A percentile compares a stretch with the other conserved stretches of the same genome.
Conservation (phyloP, 805 yeast genomes). For the Candida sakaeoensis region DNA sequence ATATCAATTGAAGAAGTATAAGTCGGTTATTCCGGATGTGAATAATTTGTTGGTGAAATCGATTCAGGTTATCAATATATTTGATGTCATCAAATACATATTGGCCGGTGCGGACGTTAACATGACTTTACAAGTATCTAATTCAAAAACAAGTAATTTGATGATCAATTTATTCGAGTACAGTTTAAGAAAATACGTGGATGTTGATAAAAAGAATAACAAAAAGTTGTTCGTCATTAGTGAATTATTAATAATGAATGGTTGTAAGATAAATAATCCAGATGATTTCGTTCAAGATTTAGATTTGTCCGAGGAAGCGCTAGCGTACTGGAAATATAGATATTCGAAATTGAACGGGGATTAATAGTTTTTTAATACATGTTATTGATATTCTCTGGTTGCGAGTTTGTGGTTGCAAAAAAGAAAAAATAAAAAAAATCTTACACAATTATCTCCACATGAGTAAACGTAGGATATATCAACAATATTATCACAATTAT, state of each 20-base stretch:
- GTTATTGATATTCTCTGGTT: neutral
- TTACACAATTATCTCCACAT: no score
- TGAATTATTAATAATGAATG: slow-evolving; percentile 57
- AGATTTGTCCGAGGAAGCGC: slow-evolving; percentile 45
- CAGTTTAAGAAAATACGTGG: slow-evolving; percentile 47
- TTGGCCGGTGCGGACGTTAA: slow-evolving; percentile 48
- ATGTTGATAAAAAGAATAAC: slow-evolving; percentile 15
- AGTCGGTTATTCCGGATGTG: slow-evolving; percentile 14
- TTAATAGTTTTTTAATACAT: neutral
- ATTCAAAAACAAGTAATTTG: slow-evolving; percentile 16
- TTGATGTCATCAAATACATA: slow-evolving; percentile 40
- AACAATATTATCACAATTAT: slow-evolving; percentile 2
- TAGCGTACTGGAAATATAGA: slow-evolving; percentile 46
- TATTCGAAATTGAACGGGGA: slow-evolving; percentile 12
- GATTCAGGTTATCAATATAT: slow-evolving; percentile 47
- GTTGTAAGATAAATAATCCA: slow-evolving; percentile 42
- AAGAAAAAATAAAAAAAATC: no score
- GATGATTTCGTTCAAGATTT: slow-evolving; percentile 24
- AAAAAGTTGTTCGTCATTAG: slow-evolving; percentile 42
- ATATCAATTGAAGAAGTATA: slow-evolving; percentile 52
- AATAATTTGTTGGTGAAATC: slow-evolving; percentile 47
- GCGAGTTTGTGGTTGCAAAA: slow-evolving; percentile 7
- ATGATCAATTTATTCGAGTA: slow-evolving; percentile 39
- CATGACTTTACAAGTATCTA: slow-evolving; percentile 32
- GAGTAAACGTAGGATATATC: neutral